Conservation (phyloP, 176 grass and related monocot genomes). For the Calamus simplicifolius region DNA sequence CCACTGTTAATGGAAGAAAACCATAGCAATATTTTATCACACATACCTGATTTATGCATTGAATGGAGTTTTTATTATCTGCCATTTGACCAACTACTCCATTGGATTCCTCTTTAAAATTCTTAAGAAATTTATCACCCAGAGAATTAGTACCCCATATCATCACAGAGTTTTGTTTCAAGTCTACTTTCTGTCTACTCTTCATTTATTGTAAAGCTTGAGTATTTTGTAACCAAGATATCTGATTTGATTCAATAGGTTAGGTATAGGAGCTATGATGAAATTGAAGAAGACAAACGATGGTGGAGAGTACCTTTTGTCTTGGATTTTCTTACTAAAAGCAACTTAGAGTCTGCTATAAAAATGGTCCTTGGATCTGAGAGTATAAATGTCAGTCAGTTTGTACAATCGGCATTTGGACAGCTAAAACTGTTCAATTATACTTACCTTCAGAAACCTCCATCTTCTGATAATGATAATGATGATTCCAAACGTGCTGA, state of each 20-base stretch:
- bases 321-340: constrained; percentile 75
- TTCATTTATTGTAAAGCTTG: no score
- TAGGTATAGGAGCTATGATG: constrained; percentile 80
- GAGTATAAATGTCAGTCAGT: constrained; percentile 81
- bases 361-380: constrained; percentile 73
- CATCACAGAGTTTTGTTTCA: no score
- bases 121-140: no score
- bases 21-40: no score
- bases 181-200: no score
- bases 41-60: neutral
- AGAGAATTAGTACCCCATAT: no score
- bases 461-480: constrained; percentile 32
- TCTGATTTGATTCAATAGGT: constrained; percentile 32
- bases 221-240: constrained; percentile 18
- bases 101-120: neutral
- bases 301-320: constrained; percentile 92
- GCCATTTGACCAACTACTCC: neutral
- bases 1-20: no score
- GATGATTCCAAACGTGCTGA: constrained; percentile 41
- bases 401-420: constrained; percentile 86
- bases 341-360: constrained; percentile 59
- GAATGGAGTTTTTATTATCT: neutral
- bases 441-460: constrained; percentile 43
- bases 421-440: constrained; percentile 66
- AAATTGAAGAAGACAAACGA: constrained; percentile 74